These are phyloP conservation scores for Tetradesmus lagerheimii DNA, from an alignment of 139 green algal genomes.

Conservation along the genomic window DNA sequence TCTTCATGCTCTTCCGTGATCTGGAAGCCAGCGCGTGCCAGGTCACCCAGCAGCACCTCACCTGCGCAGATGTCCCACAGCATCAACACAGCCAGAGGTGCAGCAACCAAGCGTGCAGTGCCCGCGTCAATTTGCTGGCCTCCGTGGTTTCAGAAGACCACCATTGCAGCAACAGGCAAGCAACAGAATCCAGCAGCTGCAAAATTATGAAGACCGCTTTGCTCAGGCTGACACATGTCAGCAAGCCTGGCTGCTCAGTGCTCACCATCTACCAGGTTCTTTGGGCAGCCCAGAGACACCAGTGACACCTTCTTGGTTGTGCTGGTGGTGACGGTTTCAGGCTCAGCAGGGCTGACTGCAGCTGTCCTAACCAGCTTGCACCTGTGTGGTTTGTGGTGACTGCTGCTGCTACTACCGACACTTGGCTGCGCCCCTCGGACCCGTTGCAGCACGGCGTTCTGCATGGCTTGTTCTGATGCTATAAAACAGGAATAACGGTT, in stretches of 20 bases:
- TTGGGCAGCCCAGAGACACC: conserved; percentile 88
- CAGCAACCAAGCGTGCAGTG: too few species aligned
- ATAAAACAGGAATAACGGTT: too few species aligned
- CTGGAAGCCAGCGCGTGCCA: conserved; percentile 78
- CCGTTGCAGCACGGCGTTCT: background rate
- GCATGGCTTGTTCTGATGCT: background rate
- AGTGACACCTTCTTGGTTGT: conserved; percentile 71
- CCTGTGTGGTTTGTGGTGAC: background rate
- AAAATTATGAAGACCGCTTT: too few species aligned
- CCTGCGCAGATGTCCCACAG: conserved; percentile 54
- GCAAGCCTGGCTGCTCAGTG: background rate
- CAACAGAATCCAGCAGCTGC: too few species aligned
- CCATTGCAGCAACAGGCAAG: too few species aligned
- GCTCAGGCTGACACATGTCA: background rate
- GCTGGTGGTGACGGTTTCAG: background rate
- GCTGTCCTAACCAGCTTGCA: background rate
- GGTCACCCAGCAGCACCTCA: conserved; percentile 92
- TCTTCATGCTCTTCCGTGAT: conserved; percentile 70
- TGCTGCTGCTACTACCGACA: background rate
- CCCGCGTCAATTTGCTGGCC: too few species aligned
- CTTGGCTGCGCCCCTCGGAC: background rate
- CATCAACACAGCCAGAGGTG: background rate
- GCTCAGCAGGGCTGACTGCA: background rate
- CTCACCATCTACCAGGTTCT: conserved; percentile 90
- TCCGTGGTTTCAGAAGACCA: too few species aligned